Conservation (phyloP, 2,329 filamentous ascomycete species). For the Pleoardoris graminearum region DNA sequence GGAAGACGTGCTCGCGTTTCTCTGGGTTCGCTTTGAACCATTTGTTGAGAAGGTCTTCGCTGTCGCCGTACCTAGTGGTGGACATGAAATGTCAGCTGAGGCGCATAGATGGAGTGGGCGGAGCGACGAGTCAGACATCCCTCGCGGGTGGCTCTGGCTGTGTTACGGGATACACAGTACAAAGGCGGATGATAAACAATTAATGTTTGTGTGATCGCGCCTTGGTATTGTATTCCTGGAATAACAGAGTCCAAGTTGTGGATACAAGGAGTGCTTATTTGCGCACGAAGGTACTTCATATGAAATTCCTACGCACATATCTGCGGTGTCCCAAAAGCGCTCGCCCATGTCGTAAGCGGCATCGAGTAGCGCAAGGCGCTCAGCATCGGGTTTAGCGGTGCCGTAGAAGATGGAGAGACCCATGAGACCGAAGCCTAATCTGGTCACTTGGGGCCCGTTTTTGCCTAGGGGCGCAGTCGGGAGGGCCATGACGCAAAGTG, state of each 20-base stretch:
- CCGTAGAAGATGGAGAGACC: conserved; percentile 53
- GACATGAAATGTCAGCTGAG: too few species aligned
- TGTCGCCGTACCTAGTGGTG: conserved; percentile 44
- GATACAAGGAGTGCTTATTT: too few species aligned
- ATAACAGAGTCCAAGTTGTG: too few species aligned
- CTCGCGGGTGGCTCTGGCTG: too few species aligned
- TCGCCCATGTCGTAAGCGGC: conserved; percentile 54
- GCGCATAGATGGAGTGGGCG: too few species aligned
- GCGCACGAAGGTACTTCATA: too few species aligned
- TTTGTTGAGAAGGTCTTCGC: conserved; percentile 39
- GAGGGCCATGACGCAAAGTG: conserved; percentile 32
- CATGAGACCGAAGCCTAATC: conserved; percentile 59
- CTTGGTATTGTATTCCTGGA: too few species aligned
- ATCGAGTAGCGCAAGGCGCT: conserved; percentile 56
- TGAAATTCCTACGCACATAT: too few species aligned
- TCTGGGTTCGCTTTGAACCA: conserved; percentile 46
- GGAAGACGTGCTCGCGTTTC: conserved; percentile 54
- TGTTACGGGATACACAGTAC: too few species aligned
- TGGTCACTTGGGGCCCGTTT: conserved; percentile 53
- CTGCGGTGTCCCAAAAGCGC: conserved; percentile 33
- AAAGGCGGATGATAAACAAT: too few species aligned
- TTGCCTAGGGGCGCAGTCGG: conserved; percentile 54
- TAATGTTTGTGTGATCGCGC: too few species aligned
- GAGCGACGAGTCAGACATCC: too few species aligned
- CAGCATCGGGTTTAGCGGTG: conserved; percentile 50